Conservation (phyloP, 768 basidiomycete species). For the Kwoniella sp. region DNA sequence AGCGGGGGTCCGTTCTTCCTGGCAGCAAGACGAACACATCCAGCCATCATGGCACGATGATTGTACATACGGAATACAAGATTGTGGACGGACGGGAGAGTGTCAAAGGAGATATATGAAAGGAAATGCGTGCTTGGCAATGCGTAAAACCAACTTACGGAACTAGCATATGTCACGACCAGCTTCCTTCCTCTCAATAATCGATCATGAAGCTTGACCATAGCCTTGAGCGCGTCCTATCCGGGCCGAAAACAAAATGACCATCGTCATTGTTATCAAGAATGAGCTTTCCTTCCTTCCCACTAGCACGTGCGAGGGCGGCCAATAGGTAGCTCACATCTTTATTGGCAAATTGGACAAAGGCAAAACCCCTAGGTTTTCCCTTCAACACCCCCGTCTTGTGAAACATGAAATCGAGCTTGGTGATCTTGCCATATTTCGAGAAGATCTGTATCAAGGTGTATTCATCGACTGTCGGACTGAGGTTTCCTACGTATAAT, state of each 20-base stretch:
- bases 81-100: too few relatives aligned
- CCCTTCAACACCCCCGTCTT: slow-evolving; percentile 85
- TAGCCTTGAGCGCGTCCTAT: slow-evolving; percentile 86
- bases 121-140: background rate
- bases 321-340: slow-evolving; percentile 65
- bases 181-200: slow-evolving; percentile 83
- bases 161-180: slow-evolving; percentile 87
- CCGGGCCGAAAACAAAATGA: slow-evolving; percentile 3
- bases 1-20: too few relatives aligned
- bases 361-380: slow-evolving; percentile 93
- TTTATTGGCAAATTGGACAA: slow-evolving; percentile 77
- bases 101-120: background rate
- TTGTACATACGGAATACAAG: too few relatives aligned
- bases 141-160: slow-evolving; percentile 59
- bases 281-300: too few relatives aligned
- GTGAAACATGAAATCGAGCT: slow-evolving; percentile 94
- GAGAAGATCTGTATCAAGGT: slow-evolving; percentile 84
- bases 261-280: too few relatives aligned
- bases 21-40: too few relatives aligned
- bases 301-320: too few relatives aligned
- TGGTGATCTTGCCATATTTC: slow-evolving; percentile 87
- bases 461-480: slow-evolving; percentile 87
- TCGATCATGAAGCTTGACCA: slow-evolving; percentile 72
- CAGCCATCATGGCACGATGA: too few relatives aligned
- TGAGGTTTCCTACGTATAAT: slow-evolving; percentile 86